phyloP scores from a whole-genome alignment of 2,329 filamentous ascomycete species.

The Aspergillus versicolor region DNA sequence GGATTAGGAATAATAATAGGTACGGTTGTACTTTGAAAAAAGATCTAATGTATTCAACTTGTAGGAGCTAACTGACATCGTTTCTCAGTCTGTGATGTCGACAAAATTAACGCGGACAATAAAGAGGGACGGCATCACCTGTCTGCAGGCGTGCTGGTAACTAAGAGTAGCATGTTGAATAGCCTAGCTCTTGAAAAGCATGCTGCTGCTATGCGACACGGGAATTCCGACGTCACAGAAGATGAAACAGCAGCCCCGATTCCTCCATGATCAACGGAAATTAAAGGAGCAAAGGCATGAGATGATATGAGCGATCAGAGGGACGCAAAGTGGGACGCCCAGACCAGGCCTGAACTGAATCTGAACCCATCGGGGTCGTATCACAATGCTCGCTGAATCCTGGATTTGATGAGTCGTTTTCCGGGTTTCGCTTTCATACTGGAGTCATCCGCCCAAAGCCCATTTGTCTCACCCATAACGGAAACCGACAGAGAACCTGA shows the following conservation, averaged over 20 bases:
- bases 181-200: constrained; percentile 8
- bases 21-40: not conserved
- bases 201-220: not conserved
- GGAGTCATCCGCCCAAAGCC: constrained; percentile 12
- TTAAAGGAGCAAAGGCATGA: constrained; percentile 11
- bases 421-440: constrained; percentile 14
- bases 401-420: constrained; percentile 17
- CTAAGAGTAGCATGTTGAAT: constrained; percentile 13
- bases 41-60: not conserved
- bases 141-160: not conserved
- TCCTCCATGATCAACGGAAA: constrained; percentile 13
- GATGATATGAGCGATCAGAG: constrained; percentile 1
- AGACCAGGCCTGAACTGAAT: constrained; percentile 2
- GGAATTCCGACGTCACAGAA: not conserved
- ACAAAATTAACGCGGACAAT: constrained; percentile 6
- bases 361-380: constrained; percentile 2
- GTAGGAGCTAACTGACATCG: not conserved
- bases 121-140: not conserved
- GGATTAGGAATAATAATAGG: not conserved
- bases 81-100: constrained; percentile 3
- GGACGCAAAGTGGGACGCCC: constrained; percentile 3
- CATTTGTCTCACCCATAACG: constrained; percentile 20
- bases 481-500: constrained; percentile 19
- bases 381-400: constrained; percentile 10
- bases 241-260: constrained; percentile 5